A percentile compares a stretch with the other conserved stretches of the same genome.
These are phyloP conservation scores for Draba incana DNA, from an alignment of 345 rosid species.

Conservation along the genomic window DNA sequence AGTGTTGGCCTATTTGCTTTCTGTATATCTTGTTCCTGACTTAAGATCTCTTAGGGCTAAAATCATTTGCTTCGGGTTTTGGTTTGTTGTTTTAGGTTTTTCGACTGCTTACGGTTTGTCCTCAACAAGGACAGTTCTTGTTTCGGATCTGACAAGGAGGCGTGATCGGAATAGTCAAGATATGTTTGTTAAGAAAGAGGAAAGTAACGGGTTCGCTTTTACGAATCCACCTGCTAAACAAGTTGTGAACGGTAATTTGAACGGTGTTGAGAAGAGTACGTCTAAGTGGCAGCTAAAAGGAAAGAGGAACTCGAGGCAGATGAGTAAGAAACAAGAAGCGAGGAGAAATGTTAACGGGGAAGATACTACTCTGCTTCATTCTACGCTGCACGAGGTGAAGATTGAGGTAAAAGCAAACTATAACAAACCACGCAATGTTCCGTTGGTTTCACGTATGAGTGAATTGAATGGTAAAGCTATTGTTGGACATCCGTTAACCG, in stretches of 20 bases:
- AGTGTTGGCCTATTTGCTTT: background rate
- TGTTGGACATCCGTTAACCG: slow-evolving; percentile 76
- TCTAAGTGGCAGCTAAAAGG: slow-evolving; percentile 95
- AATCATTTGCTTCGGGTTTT: no score
- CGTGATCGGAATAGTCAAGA: slow-evolving; percentile 50
- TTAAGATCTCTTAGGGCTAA: no score
- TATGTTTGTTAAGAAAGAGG: slow-evolving; percentile 48
- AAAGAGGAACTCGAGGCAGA: slow-evolving; percentile 89
- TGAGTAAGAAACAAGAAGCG: slow-evolving; percentile 59
- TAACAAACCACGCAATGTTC: slow-evolving; percentile 70
- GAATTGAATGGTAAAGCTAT: slow-evolving; percentile 80
- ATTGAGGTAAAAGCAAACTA: slow-evolving; percentile 76
- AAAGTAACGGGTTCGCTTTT: slow-evolving; percentile 51
- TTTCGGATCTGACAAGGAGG: slow-evolving; percentile 51
- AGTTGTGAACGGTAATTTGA: slow-evolving; percentile 42
- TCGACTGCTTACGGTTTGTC: slow-evolving; percentile 22
- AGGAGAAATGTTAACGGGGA: slow-evolving; percentile 53
- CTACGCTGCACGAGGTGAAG: slow-evolving; percentile 59
- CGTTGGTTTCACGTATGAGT: slow-evolving; percentile 88
- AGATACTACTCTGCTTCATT: slow-evolving; percentile 43
- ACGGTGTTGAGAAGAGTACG: slow-evolving; percentile 65
- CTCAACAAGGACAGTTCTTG: slow-evolving; percentile 43
- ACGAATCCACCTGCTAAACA: slow-evolving; percentile 50
- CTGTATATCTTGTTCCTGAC: no score
- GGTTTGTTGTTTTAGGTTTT: slow-evolving; percentile 17